Conservation (phyloP, 2,329 filamentous ascomycete genomes). For the Alternaria panax region DNA sequence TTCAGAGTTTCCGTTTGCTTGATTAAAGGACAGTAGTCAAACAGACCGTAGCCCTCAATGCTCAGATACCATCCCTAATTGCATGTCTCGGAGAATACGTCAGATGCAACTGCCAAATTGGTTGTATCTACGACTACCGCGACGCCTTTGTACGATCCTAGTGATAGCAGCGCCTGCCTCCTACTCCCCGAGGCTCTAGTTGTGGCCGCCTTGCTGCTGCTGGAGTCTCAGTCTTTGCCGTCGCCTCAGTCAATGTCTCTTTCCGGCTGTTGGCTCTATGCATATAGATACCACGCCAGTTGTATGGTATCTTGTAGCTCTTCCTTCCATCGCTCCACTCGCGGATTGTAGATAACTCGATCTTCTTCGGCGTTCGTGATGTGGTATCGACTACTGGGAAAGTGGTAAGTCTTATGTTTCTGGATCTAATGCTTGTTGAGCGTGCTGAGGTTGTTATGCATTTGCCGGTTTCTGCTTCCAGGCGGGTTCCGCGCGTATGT, state of each 20-base stretch:
- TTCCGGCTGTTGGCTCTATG: neutral
- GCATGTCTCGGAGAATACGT: neutral
- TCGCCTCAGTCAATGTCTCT: neutral
- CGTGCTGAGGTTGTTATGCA: neutral
- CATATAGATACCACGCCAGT: neutral
- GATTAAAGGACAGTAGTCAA: neutral
- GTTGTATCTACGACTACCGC: neutral
- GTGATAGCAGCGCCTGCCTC: neutral
- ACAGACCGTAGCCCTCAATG: neutral
- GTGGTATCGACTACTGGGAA: neutral
- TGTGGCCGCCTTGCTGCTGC: neutral
- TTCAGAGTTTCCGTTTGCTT: neutral
- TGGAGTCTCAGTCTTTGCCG: neutral
- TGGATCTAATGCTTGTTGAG: neutral
- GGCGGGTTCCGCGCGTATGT: neutral
- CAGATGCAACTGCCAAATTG: neutral
- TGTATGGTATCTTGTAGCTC: too few species aligned
- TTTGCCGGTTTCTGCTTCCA: neutral
- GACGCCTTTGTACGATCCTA: neutral
- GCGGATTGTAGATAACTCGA: neutral
- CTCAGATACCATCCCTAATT: neutral
- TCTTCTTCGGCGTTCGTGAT: neutral
- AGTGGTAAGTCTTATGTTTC: neutral
- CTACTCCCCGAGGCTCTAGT: neutral
- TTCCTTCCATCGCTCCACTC: neutral